phyloP scores from a whole-genome alignment of 306 rosid genomes.

The Pterocarpus santalinus region DNA sequence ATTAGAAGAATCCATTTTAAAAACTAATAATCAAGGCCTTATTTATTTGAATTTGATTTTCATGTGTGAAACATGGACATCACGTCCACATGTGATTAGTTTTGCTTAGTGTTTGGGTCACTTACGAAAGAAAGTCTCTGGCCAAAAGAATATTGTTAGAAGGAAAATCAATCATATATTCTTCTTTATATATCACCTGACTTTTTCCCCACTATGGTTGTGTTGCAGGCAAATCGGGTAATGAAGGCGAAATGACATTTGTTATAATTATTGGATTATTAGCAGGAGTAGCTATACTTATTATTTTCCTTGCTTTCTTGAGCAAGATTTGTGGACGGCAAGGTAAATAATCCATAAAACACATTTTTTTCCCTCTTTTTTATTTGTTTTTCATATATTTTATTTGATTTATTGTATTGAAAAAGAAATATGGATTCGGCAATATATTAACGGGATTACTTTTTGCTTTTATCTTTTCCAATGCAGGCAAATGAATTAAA shows the following conservation, averaged over 20 bases:
- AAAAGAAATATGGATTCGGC: slow-evolving; percentile 8
- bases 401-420: background rate
- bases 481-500: slow-evolving; percentile 73
- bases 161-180: background rate
- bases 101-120: too few species aligned
- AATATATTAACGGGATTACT: slow-evolving; percentile 20
- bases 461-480: slow-evolving; percentile 25
- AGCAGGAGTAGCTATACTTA: slow-evolving; percentile 79
- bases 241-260: slow-evolving; percentile 75
- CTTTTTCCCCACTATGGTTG: background rate
- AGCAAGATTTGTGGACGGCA: slow-evolving; percentile 55
- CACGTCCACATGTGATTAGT: too few species aligned
- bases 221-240: slow-evolving; percentile 61
- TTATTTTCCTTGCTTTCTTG: slow-evolving; percentile 73
- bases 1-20: too few species aligned
- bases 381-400: background rate
- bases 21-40: too few species aligned
- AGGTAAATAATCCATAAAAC: slow-evolving; percentile 50
- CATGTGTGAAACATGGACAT: too few species aligned
- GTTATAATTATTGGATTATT: slow-evolving; percentile 79
- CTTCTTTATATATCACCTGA: background rate
- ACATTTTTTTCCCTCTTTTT: background rate
- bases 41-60: too few species aligned
- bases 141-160: background rate
- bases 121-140: too few species aligned